Conservation (phyloP, 1,284 basidiomycete genomes). For the Puccinia novopanici region DNA sequence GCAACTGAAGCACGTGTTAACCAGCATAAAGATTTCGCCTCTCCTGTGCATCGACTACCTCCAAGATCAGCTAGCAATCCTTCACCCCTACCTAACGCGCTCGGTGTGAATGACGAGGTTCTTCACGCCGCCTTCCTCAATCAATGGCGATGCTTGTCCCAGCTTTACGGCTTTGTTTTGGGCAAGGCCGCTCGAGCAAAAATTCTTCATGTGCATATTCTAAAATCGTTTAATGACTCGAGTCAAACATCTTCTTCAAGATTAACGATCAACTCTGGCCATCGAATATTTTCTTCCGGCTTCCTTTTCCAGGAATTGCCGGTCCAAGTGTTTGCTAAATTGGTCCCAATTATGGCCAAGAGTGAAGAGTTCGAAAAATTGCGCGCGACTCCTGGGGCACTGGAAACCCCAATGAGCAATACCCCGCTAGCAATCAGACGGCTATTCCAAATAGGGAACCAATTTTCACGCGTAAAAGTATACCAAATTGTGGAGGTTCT, state of each 20-base stretch:
- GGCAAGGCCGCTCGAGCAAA: conserved; percentile 68
- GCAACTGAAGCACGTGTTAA: conserved; percentile 4
- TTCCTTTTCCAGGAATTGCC: conserved; percentile 68
- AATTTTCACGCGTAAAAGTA: conserved; percentile 66
- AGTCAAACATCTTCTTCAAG: conserved; percentile 59
- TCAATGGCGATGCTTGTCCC: conserved; percentile 67
- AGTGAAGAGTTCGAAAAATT: conserved; percentile 65
- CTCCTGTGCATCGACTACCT: conserved; percentile 22
- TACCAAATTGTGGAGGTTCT: conserved; percentile 68
- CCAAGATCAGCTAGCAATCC: not conserved
- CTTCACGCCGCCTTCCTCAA: conserved; percentile 31
- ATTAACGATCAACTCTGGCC: conserved; percentile 65
- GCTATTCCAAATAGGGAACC: conserved; percentile 65
- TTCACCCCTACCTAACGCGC: conserved; percentile 12
- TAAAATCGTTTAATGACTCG: conserved; percentile 63
- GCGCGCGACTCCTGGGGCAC: conserved; percentile 63
- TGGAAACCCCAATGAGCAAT: conserved; percentile 63
- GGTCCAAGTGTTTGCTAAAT: conserved; percentile 66
- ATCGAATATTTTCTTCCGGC: conserved; percentile 64
- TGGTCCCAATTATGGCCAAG: conserved; percentile 66
- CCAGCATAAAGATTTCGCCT: conserved; percentile 30
- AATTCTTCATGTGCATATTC: conserved; percentile 66
- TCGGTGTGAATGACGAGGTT: conserved; percentile 35
- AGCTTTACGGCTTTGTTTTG: conserved; percentile 70
- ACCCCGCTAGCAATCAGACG: conserved; percentile 64